Evolutionary conservation across 2,329 filamentous ascomycete species (phyloP).

Genomic region (Tympanopsis confertula): DNA sequence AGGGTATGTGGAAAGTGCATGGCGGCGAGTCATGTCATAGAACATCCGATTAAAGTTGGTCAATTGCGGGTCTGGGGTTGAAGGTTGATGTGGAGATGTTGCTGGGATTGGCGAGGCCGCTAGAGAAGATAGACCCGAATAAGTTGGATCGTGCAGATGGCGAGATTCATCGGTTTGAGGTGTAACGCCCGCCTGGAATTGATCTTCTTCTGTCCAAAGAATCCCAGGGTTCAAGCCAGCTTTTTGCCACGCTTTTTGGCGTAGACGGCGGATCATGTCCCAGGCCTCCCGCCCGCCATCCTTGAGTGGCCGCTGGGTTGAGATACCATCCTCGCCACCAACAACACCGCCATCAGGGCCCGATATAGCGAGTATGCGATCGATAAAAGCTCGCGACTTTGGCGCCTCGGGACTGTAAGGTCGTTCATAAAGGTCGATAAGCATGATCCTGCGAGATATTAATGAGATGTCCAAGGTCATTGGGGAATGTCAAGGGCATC

Average conservation of each 20-base stretch:
- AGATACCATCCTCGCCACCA: slow-evolving; percentile 28
- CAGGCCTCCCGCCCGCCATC: slow-evolving; percentile 34
- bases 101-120: too few relatives aligned
- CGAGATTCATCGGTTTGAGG: slow-evolving; percentile 5
- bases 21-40: slow-evolving; percentile 19
- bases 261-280: slow-evolving; percentile 31
- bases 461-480: background rate
- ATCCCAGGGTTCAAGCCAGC: slow-evolving; percentile 29
- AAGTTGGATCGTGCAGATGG: too few relatives aligned
- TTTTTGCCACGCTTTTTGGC: slow-evolving; percentile 32
- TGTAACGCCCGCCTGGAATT: slow-evolving; percentile 21
- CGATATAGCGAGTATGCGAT: slow-evolving; percentile 29
- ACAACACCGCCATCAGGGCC: slow-evolving; percentile 30
- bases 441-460: slow-evolving; percentile 23
- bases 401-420: slow-evolving; percentile 28
- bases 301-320: slow-evolving; percentile 26
- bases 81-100: slow-evolving; percentile 1
- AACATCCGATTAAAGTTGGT: slow-evolving; percentile 20
- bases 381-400: slow-evolving; percentile 29
- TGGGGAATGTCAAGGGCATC: slow-evolving; percentile 3
- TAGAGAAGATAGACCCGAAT: too few relatives aligned
- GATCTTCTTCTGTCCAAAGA: slow-evolving; percentile 31
- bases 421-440: slow-evolving; percentile 33
- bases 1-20: slow-evolving; percentile 9
- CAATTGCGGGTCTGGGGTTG: slow-evolving; percentile 8